These are phyloP conservation scores for Paracorniculantispora psalliotae DNA, from an alignment of 2,329 filamentous ascomycete genomes.

Conservation along the genomic window DNA sequence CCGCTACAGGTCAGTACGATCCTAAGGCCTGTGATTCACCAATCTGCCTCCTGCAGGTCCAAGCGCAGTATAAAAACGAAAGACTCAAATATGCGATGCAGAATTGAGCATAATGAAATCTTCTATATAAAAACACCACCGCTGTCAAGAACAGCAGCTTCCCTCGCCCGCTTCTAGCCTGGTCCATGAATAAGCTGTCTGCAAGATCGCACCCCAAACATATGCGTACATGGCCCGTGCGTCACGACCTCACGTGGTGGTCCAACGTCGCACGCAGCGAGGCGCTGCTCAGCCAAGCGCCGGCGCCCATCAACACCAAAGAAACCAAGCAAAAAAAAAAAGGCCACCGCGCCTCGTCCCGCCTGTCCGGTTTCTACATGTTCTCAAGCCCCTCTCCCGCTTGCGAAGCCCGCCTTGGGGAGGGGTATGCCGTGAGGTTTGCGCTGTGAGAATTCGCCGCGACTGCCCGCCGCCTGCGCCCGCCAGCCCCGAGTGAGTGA, in stretches of 20 bases:
- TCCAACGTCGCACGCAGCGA: conserved; percentile 7
- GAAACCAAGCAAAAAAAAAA: no score
- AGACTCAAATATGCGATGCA: neutral
- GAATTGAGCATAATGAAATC: neutral
- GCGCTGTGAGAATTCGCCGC: neutral
- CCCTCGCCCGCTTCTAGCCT: no score
- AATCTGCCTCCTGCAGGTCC: neutral
- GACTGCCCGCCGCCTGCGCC: neutral
- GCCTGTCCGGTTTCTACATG: neutral
- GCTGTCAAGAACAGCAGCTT: neutral
- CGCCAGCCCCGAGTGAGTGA: neutral
- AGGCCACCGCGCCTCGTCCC: conserved; percentile 2
- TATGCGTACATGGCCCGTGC: conserved; percentile 10
- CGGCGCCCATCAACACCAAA: conserved; percentile 8
- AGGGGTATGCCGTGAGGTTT: conserved; percentile 17
- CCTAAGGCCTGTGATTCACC: neutral
- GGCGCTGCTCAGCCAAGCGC: conserved; percentile 3
- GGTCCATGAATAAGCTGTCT: neutral
- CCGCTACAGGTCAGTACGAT: neutral
- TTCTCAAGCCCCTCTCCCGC: conserved; percentile 10
- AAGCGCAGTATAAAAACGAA: neutral
- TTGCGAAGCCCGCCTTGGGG: conserved; percentile 20
- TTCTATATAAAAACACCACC: neutral
- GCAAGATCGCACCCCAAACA: neutral
- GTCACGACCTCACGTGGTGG: conserved; percentile 12